Base-by-base conservation (phyloP, 345 rosid genomes). In the Acer campestre region DNA sequence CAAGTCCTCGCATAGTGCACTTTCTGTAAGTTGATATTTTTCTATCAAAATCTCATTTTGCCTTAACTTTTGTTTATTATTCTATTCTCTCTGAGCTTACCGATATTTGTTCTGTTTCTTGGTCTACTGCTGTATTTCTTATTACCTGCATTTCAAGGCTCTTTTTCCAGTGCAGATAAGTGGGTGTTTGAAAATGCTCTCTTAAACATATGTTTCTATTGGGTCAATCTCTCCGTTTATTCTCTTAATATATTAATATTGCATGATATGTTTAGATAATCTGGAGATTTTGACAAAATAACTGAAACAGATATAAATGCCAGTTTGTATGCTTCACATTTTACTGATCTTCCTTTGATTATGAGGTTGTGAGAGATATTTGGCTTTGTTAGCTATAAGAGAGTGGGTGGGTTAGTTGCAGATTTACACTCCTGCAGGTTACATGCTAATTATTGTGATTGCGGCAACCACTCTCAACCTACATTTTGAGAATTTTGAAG, bases 1-100 rank as follows among this genome's bases (percentile, higher is more conserved):
- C 11, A 70, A 53, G 14, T 23, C 75, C 22, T 51, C 75, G 35
- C 59, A 35, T 42, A 74, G 35, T 18, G 67, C 61, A 42, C 16
- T 59, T 48, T 74, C 71, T 22, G 78, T 75, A 75, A 75, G 66
- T 67, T 67, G 38, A 13, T 51, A 16, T 66, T 51, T 22, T 75
- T 46, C 8, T 7, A 5, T 14, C 23, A 14, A 14, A 23, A 18
- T 53, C 4, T 14, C 63, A 20, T 13, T 70, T 70, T 53, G 46
- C 23, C 25, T 55, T 53, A 16, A 16, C 13, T 31, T 22, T 71
- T 22, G 16, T 42, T 11, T 38, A 46, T 14, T 27, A 2, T 68
- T 17, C 22, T 10, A 2, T 68, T 27, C 22, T 10, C 22, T 27
- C 23, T 6, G n/a, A 68, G 35, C 38, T 68, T 22, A 35, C 6